Base-by-base conservation (phyloP, 2,329 filamentous ascomycete species). In the Curvularia sp. region DNA sequence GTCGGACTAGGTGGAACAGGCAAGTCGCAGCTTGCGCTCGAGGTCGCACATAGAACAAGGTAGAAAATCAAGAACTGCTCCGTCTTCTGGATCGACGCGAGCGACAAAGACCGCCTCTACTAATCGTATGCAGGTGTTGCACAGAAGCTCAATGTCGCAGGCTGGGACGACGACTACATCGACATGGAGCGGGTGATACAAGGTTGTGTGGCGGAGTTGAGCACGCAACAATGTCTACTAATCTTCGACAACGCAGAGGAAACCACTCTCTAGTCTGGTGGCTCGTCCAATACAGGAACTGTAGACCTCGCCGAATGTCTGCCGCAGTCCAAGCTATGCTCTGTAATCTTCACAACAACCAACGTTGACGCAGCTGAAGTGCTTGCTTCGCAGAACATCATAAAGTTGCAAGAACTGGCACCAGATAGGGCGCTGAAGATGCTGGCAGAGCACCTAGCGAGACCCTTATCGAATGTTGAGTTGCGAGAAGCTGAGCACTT, bases 21-120 rank as follows among this genome's bases (percentile, higher is more conserved):
- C 49, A 70, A 70, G 44, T 63, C 61, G 41, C 66, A 70, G 57
- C 61, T 68, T 4, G 66, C 63, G 38, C 64, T 82, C 3, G 72
- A 80, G 57, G 57, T 81, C 31, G 79, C 77, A 3, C 35, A 38
- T 18, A 38, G 35, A 38, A 9, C 35, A 38, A 18, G 6, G 54
- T 53, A 76, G 7, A 69, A 72, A 39, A 49, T 68, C 35, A 72
- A 73, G 1, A 72, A 75, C 6, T 80, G 69, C 51, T 79, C 76
- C 0, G 65, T 84, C 52, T 77, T 38, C 35, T 38, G 35, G 35
- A 38, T 38, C 5, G 35, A 38, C 5, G 35, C 35, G 5, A 38
- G 35, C n/a, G 35, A 38, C 35, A 38, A 38, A 18, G 35, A 38
- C 35, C 35, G 35, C 35, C 35, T 38, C 35, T 18, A 18, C 35